Conservation (phyloP, 768 basidiomycete genomes). For the Galerina sulciceps region DNA sequence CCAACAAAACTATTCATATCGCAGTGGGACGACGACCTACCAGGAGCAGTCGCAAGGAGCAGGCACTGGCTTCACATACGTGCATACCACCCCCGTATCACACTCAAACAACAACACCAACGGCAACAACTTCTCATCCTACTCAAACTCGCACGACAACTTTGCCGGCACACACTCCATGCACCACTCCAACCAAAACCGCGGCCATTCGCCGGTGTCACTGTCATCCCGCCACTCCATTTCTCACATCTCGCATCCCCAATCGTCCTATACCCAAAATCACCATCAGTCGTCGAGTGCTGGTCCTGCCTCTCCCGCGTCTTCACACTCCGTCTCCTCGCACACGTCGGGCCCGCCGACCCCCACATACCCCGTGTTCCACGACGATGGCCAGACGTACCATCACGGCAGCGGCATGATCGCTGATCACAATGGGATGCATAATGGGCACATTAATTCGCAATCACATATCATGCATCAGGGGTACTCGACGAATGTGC, state of each 20-base stretch:
- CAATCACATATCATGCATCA: conserved; percentile 17
- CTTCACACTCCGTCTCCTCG: conserved; percentile 51
- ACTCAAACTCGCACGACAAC: conserved; percentile 33
- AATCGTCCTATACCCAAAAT: conserved; percentile 41
- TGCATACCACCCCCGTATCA: conserved; percentile 38
- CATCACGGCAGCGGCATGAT: conserved; percentile 36
- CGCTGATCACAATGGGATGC: conserved; percentile 26
- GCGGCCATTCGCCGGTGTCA: conserved; percentile 30
- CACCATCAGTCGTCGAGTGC: conserved; percentile 38
- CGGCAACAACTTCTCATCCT: conserved; percentile 34
- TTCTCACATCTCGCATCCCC: conserved; percentile 62
- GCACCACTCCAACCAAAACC: conserved; percentile 16
- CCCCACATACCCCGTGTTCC: conserved; percentile 50
- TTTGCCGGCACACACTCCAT: conserved; percentile 16
- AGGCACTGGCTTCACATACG: conserved; percentile 37
- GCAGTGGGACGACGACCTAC: conserved; percentile 46
- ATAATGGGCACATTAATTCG: conserved; percentile 18
- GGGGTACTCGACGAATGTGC: conserved; percentile 5
- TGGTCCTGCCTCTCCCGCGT: conserved; percentile 53
- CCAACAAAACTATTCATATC: conserved; percentile 35
- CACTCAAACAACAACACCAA: conserved; percentile 24
- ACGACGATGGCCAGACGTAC: conserved; percentile 46
- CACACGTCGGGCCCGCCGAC: conserved; percentile 47
- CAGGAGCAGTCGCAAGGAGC: conserved; percentile 45
- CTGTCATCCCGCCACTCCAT: conserved; percentile 61